Percentiles rank a stretch among this genome's conserved stretches.
phyloP scores from a whole-genome alignment of 345 rosid species.

The Rhodomyrtus tomentosa region DNA sequence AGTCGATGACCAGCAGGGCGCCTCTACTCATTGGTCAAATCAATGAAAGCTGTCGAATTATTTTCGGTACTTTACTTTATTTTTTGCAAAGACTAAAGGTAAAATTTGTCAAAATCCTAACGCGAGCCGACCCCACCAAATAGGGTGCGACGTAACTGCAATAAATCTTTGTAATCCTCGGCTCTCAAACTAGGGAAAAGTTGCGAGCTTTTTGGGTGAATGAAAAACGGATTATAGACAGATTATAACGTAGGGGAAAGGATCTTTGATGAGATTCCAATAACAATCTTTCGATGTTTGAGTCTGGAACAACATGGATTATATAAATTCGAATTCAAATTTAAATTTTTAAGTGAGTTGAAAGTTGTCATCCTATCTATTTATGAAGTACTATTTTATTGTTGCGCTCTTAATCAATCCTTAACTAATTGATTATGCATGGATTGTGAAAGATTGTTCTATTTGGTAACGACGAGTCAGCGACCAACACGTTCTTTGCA shows the following conservation, averaged over 20 bases:
- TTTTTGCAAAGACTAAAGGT: not conserved
- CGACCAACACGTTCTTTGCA: accelerated
- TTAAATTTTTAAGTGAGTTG: not conserved
- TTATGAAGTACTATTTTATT: not conserved
- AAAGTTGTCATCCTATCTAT: not conserved
- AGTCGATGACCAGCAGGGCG: not conserved
- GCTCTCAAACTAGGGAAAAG: not conserved
- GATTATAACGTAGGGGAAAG: not conserved
- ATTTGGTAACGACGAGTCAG: accelerated
- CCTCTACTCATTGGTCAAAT: not conserved
- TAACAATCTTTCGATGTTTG: not conserved
- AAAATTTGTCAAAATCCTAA: not conserved
- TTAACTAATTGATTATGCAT: not conserved
- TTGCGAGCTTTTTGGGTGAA: not conserved
- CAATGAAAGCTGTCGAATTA: not conserved
- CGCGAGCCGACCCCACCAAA: not conserved
- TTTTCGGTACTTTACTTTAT: not conserved
- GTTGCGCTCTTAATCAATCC: accelerated
- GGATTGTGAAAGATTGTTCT: not conserved
- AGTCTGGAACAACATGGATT: not conserved
- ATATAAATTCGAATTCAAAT: not conserved
- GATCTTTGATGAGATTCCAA: not conserved
- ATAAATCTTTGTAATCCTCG: not conserved
- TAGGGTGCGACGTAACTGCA: not conserved
- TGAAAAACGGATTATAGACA: not conserved